phyloP scores from a whole-genome alignment of 768 basidiomycete species.

The Phylloporus sp. region DNA sequence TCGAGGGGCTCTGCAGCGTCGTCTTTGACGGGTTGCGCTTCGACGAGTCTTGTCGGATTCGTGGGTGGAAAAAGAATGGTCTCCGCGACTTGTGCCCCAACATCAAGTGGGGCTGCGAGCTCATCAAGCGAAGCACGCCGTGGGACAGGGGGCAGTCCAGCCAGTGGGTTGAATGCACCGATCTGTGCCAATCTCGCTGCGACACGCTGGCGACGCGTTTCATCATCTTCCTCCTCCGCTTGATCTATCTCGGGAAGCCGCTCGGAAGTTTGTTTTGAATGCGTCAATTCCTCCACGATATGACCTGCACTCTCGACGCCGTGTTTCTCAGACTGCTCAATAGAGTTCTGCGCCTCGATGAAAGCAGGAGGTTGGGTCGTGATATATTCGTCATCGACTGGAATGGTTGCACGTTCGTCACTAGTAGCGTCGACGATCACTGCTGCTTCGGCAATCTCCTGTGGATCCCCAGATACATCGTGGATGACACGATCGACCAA shows the following conservation, averaged over 20 bases:
- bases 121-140: constrained; percentile 19
- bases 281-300: constrained; percentile 1
- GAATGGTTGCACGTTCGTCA: not conserved
- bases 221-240: constrained; percentile 45
- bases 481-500: constrained; percentile 2
- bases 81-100: constrained; percentile 23
- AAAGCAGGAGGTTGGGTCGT: not conserved
- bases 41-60: constrained; percentile 21
- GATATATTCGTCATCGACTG: not conserved
- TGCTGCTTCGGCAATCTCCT: constrained; percentile 7
- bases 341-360: constrained; percentile 1
- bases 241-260: not conserved
- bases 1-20: constrained; percentile 15
- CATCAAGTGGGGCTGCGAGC: constrained; percentile 5
- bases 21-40: constrained; percentile 12
- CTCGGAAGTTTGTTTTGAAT: constrained; percentile 4
- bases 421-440: not conserved
- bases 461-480: constrained; percentile 9
- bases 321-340: constrained; percentile 8
- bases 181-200: constrained; percentile 59
- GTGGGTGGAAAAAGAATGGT: constrained; percentile 16
- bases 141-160: constrained; percentile 29
- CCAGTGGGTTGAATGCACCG: constrained; percentile 58
- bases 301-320: constrained; percentile 7
- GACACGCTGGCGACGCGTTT: constrained; percentile 51